These are phyloP conservation scores for Mycena galopus DNA, from an alignment of 768 basidiomycete genomes.

Conservation along the genomic window DNA sequence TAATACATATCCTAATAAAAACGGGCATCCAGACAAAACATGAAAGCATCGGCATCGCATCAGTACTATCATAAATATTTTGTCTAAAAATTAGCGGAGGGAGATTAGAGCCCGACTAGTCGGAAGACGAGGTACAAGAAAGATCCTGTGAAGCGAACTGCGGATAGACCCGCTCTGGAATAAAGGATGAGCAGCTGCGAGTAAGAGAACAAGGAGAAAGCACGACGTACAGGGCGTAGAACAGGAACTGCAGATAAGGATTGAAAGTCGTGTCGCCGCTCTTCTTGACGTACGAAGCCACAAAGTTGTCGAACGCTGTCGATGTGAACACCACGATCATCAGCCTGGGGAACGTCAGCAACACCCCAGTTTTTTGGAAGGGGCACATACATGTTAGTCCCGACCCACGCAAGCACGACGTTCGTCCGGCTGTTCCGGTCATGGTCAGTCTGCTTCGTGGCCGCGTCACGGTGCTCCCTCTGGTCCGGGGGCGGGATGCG, in stretches of 20 bases:
- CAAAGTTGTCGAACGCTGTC: conserved; percentile 81
- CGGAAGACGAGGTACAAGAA: conserved; percentile 83
- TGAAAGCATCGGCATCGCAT: conserved; percentile 11
- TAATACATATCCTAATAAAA: conserved; percentile 1
- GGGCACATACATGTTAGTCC: conserved; percentile 80
- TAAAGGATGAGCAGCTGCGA: neutral
- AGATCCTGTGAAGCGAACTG: conserved; percentile 85
- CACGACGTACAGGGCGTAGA: conserved; percentile 67
- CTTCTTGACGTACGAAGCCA: conserved; percentile 66
- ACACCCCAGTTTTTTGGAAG: conserved; percentile 22
- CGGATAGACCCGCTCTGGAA: conserved; percentile 80
- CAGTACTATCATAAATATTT: conserved; percentile 18
- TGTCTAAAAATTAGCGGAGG: neutral
- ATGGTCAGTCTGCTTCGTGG: conserved; percentile 90
- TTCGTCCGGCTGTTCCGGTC: conserved; percentile 89
- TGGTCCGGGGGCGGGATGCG: conserved; percentile 76
- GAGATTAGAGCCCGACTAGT: conserved; percentile 68
- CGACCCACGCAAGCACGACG: conserved; percentile 87
- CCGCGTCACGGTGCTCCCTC: conserved; percentile 87
- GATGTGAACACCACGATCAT: conserved; percentile 86
- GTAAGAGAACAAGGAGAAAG: neutral
- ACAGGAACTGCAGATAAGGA: conserved; percentile 90
- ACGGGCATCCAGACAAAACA: neutral
- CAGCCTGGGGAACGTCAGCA: conserved; percentile 53
- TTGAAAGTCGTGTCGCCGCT: conserved; percentile 75